Conservation (phyloP, 208 protist genomes). For the Trypanosoma vivax region DNA sequence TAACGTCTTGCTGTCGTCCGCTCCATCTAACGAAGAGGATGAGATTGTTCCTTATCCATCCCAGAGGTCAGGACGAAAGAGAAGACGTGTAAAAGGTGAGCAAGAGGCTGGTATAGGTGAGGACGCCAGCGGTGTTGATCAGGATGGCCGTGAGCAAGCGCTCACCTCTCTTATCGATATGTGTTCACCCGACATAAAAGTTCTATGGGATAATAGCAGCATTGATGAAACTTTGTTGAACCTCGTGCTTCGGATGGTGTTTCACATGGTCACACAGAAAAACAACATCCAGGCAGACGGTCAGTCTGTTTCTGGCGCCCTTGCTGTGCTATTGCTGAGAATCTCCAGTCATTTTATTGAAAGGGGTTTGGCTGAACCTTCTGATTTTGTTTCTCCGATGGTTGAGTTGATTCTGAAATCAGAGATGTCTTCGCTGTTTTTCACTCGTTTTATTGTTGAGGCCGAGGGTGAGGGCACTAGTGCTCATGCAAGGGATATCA, state of each 20-base stretch:
- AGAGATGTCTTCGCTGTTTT: conserved; percentile 60
- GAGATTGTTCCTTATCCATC: conserved; percentile 33
- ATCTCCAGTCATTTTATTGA: conserved; percentile 39
- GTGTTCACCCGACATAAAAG: conserved; percentile 49
- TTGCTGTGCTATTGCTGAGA: conserved; percentile 65
- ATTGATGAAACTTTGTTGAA: conserved; percentile 64
- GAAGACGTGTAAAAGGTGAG: conserved; percentile 35
- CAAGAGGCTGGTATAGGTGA: conserved; percentile 63
- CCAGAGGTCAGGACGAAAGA: conserved; percentile 17
- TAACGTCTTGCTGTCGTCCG: conserved; percentile 49
- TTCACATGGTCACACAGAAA: conserved; percentile 85
- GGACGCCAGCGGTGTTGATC: conserved; percentile 81
- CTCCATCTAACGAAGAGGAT: conserved; percentile 43
- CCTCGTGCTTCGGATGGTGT: conserved; percentile 51
- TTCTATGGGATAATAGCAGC: conserved; percentile 41
- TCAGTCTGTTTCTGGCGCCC: conserved; percentile 58
- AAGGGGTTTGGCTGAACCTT: conserved; percentile 26
- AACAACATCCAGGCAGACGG: conserved; percentile 68
- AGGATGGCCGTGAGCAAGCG: conserved; percentile 81
- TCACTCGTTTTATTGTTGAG: conserved; percentile 69
- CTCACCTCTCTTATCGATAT: conserved; percentile 75
- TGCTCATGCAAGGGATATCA: conserved; percentile 26
- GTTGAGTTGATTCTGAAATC: conserved; percentile 76
- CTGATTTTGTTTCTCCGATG: conserved; percentile 61
- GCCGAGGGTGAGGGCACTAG: conserved; percentile 49